A percentile compares a stretch with the other conserved stretches of the same genome.
These are phyloP conservation scores for Sugiyamaella mastotermitis DNA, from an alignment of 805 yeast species.

Conservation along the genomic window DNA sequence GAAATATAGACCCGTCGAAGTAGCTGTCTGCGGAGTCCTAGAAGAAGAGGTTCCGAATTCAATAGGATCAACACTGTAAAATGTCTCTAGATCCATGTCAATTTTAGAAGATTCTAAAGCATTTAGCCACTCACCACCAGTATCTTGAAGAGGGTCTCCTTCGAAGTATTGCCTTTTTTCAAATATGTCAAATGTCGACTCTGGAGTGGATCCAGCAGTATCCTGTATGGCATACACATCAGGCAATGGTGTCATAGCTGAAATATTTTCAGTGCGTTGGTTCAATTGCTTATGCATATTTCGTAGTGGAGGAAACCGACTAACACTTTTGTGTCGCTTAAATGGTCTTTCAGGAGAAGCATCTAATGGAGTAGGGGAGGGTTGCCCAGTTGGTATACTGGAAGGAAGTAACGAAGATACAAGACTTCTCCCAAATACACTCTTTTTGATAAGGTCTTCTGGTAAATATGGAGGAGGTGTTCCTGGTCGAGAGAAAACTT, in stretches of 20 bases:
- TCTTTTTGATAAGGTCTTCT: conserved; percentile 10
- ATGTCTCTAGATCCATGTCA: conserved; percentile 1
- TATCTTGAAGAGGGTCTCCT: conserved; percentile 5
- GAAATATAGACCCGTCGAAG: conserved; percentile 1
- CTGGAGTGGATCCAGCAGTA: no score
- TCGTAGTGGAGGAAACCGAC: no score
- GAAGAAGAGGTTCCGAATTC: conserved; percentile 4
- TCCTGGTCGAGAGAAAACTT: conserved; percentile 11
- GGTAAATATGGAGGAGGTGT: conserved; percentile 16
- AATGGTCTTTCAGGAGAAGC: not conserved
- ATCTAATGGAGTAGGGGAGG: conserved; percentile 1
- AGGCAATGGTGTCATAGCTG: not conserved
- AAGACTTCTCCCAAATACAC: not conserved
- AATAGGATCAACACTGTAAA: not conserved
- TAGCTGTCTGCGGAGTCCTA: no score
- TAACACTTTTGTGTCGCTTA: not conserved
- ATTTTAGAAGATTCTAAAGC: conserved; percentile 4
- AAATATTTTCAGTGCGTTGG: not conserved
- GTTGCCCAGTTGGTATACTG: not conserved
- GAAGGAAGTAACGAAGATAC: not conserved
- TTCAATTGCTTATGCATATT: not conserved
- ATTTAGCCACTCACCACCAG: conserved; percentile 10
- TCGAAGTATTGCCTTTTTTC: not conserved
- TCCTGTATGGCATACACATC: not conserved
- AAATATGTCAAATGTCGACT: not conserved